Evolutionary conservation across 192 early-diverging fungal species (phyloP).

Genomic region (Anaeromyces robustus): DNA sequence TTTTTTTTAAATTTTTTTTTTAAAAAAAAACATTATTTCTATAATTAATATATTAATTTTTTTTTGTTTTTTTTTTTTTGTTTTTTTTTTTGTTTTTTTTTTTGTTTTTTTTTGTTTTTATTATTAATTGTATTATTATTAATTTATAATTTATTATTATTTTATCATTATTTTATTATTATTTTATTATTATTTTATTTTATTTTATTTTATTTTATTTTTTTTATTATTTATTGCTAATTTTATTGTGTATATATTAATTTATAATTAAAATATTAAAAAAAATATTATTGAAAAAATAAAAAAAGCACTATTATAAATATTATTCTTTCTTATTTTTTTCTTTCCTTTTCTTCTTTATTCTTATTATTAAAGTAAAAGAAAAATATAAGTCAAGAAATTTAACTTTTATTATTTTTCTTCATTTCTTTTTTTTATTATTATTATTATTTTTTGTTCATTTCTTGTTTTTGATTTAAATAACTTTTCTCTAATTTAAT

Average conservation of each 20-base stretch:
- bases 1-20: no score
- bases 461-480: not conserved
- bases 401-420: not conserved
- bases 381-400: not conserved
- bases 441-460: not conserved
- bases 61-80: no score
- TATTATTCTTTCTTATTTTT: not conserved
- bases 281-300: not conserved
- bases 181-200: no score
- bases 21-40: no score
- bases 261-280: not conserved
- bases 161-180: no score
- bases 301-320: not conserved
- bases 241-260: not conserved
- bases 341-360: not conserved
- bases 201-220: no score
- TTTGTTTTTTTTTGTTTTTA: no score
- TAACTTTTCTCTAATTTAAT: not conserved
- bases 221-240: not conserved
- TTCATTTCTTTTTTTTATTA: not conserved
- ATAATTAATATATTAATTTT: no score
- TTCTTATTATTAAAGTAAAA: not conserved
- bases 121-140: no score
- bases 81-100: no score
- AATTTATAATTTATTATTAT: no score